A percentile compares a stretch with the other conserved stretches of the same genome.
phyloP scores from a whole-genome alignment of 305 asterid species.

The Fraxinus xanthoxyloides region DNA sequence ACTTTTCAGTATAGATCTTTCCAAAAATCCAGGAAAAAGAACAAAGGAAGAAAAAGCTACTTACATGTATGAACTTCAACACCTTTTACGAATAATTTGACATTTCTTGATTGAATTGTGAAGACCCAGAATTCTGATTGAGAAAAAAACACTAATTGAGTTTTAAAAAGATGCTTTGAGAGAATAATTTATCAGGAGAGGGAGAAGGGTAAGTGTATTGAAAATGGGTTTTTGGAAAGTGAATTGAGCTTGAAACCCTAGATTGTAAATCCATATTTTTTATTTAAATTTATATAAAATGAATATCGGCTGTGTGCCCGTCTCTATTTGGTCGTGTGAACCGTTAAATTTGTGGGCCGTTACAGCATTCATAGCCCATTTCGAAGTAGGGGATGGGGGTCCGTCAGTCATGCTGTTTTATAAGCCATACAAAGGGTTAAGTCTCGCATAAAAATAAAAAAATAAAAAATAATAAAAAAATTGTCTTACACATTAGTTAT shows the following conservation, averaged over 20 bases:
- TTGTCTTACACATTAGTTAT: no score
- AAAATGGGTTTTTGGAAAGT: not conserved
- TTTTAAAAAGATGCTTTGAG: not conserved
- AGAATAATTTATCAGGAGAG: not conserved
- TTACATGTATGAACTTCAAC: conserved; percentile 36
- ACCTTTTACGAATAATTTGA: not conserved
- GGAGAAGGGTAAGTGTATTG: not conserved
- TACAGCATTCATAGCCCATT: not conserved
- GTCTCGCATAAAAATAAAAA: no score
- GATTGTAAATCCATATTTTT: not conserved
- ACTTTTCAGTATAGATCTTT: conserved; percentile 10
- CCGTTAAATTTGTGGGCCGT: not conserved
- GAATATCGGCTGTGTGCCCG: not conserved
- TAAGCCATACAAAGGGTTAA: no score
- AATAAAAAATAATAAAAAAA: no score
- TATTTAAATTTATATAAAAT: not conserved
- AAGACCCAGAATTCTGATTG: conserved; percentile 21
- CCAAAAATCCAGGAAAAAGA: conserved; percentile 2
- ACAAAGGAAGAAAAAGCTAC: conserved; percentile 19
- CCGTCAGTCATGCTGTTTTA: not conserved
- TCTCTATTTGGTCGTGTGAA: not conserved
- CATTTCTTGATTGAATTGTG: conserved; percentile 17
- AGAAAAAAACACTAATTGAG: conserved; percentile 4
- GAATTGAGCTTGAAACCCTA: not conserved
- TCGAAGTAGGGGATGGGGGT: not conserved